phyloP scores from a whole-genome alignment of 805 yeast species.

The Blastobotrys robertii region DNA sequence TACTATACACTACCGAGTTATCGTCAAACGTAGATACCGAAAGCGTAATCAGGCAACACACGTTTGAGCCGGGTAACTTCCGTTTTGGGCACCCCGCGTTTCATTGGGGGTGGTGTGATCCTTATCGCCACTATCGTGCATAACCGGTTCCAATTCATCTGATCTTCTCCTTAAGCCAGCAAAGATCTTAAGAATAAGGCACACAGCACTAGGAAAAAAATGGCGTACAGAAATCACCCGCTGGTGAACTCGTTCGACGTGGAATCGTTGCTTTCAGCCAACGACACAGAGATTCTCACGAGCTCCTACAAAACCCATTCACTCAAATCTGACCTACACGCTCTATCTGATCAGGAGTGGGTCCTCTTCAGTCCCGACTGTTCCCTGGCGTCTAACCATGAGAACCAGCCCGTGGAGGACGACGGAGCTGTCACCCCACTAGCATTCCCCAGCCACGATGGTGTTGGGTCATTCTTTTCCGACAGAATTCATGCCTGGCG shows the following conservation, averaged over 20 bases:
- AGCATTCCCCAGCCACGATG: slow-evolving; percentile 28
- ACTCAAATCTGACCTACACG: neutral
- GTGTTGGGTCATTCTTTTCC: slow-evolving; percentile 24
- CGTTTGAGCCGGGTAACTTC: too few relatives aligned
- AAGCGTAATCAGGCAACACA: too few relatives aligned
- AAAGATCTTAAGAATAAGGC: too few relatives aligned
- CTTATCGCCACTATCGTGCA: too few relatives aligned
- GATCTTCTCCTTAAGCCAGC: too few relatives aligned
- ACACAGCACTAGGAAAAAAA: neutral
- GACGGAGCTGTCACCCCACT: slow-evolving; percentile 19
- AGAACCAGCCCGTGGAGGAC: slow-evolving; percentile 5
- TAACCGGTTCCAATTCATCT: too few relatives aligned
- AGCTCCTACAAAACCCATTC: neutral
- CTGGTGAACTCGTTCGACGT: neutral
- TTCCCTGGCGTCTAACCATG: slow-evolving; percentile 11
- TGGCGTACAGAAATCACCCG: slow-evolving; percentile 1
- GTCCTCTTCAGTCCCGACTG: slow-evolving; percentile 28
- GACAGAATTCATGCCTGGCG: slow-evolving; percentile 33
- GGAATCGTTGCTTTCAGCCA: neutral
- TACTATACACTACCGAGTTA: too few relatives aligned
- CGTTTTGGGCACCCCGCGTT: too few relatives aligned
- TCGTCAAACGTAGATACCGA: too few relatives aligned
- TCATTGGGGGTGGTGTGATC: too few relatives aligned
- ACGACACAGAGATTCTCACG: neutral
- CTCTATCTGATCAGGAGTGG: slow-evolving; percentile 25